Evolutionary conservation across 2,329 filamentous ascomycete species (phyloP), one percentile per base, ranked within the genome.

Genomic region (Diaporthe aspalathi): DNA sequence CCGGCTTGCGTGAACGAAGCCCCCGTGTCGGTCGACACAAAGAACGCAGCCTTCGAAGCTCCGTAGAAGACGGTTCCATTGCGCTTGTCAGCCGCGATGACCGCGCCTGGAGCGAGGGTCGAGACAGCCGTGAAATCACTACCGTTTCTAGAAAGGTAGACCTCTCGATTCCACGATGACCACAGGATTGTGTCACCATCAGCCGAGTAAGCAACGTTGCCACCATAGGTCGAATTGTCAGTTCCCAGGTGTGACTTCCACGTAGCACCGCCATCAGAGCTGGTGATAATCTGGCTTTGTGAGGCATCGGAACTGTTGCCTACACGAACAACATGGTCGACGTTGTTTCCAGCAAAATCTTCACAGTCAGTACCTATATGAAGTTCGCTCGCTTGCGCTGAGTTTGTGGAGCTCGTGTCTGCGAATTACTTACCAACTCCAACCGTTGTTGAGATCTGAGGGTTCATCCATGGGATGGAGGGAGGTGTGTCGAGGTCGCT

Each of bases 61-160:
- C 79, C 87, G 76, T 89, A 89, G 75, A 89, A 89, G 70, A 84
- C 81, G 16, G 82, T 83, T 63, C 84, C 85, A 50, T 86, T 82
- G 65, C 82, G 81, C 78, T 87, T 88, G 76, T 90, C 88, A 5
- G 85, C 83, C 5, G 86, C 87, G 54, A 90, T 83, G 9, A 83
- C 22, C 1, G 86, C 83, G 12, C 79, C 80, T 0, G 81, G 78
- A 1, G 85, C 83, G 0, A 88, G 77, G 50, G 81, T 80, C 0
- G 83, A 80, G 0, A 89, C 83, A 0, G 82, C 74, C 6, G 80
- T 77, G 74, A 89, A 88, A 7, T 79, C 76, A 7, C 77, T 78
- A 71, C 83, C 77, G 71, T 81, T 76, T 49, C 80, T 77, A 0
- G 84, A 85, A 62, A 81, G 80, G 62, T 84, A 77, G 7, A 86